Base-by-base conservation (phyloP, 306 rosid species). In the Fragaria iinumae region DNA sequence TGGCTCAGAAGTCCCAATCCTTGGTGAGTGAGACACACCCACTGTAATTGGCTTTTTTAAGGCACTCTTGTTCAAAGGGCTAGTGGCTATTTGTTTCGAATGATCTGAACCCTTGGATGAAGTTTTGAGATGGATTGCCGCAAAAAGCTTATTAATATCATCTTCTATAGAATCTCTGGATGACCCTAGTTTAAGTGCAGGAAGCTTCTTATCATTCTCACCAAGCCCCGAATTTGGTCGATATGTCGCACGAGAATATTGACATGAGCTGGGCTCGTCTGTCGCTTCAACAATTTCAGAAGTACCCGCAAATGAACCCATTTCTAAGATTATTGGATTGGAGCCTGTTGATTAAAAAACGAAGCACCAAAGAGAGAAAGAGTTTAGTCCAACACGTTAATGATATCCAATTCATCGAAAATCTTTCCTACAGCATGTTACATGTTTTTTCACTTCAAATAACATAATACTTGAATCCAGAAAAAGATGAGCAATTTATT, bases 211-310 rank as follows among this genome's bases (percentile, higher is more conserved):
- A 48, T 81, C 81, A 83, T 70, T 84, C 80, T 81, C 85, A 86
- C 50, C 67, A 18, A 76, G 63, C 64, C 77, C 76, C n/a, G 50
- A 76, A 76, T 68, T 77, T 43, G 48, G 27, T 47, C 25, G 67
- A 68, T 76, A 77, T 41, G 72, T 74, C 73, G 77, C 76, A 17
- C 69, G 55, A 50, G 81, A 74, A 73, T 49, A 84, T 80, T 86
- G 90, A 83, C 86, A 83, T 6, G 80, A 41, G 78, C 83, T 78
- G 36, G 82, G 75, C 80, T 91, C 97, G 23, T 92, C 97, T 71
- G 65, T 74, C 25, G 90, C 99, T 89, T 96, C 99, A 80, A 96
- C 93, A 80, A 96, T 96, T 85, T 96, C 99, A 65, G 93, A 91
- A 84, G 88, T 89, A 47, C 89, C 96, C 8, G 90, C 84, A 83